Percentiles rank a stretch among this genome's conserved stretches.
Conservation (phyloP, 202 grass and related monocot species). For the Setaria viridis region DNA sequence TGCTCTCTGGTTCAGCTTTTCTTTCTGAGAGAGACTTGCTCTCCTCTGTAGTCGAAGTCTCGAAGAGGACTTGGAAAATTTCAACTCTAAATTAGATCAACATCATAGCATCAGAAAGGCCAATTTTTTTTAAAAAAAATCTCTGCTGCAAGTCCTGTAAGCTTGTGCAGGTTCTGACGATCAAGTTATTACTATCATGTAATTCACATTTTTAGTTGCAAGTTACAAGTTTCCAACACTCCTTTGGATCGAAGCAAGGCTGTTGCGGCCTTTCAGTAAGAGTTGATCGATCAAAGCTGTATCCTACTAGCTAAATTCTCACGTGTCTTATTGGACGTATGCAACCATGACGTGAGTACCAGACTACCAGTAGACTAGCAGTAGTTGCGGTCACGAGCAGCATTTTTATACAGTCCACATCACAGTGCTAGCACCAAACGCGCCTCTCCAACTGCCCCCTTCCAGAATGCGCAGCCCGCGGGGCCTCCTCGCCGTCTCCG, state of each 20-base stretch:
- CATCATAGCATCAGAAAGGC: not conserved
- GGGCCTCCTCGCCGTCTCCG: conserved; percentile 43
- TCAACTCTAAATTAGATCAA: conserved; percentile 2
- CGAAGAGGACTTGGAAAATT: not conserved
- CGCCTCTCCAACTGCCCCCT: not conserved
- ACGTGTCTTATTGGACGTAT: not conserved
- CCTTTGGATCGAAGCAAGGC: not conserved
- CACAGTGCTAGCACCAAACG: not conserved
- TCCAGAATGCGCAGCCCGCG: conserved; percentile 23
- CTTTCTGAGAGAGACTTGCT: not conserved
- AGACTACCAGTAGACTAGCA: too few relatives aligned
- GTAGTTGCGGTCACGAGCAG: not conserved
- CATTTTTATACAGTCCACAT: not conserved
- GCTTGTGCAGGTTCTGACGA: not conserved
- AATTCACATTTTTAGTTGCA: not conserved
- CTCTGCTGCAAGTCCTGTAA: not conserved
- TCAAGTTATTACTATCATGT: not conserved
- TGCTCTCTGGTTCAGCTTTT: not conserved
- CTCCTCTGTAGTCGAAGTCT: not conserved
- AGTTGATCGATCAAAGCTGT: too few relatives aligned
- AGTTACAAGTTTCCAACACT: not conserved
- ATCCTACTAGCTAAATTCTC: not conserved
- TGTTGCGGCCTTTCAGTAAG: not conserved
- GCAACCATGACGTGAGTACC: not conserved
- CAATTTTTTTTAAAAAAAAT: not conserved